Conservation (phyloP, 306 rosid genomes). For the Vachellia pachyceras region DNA sequence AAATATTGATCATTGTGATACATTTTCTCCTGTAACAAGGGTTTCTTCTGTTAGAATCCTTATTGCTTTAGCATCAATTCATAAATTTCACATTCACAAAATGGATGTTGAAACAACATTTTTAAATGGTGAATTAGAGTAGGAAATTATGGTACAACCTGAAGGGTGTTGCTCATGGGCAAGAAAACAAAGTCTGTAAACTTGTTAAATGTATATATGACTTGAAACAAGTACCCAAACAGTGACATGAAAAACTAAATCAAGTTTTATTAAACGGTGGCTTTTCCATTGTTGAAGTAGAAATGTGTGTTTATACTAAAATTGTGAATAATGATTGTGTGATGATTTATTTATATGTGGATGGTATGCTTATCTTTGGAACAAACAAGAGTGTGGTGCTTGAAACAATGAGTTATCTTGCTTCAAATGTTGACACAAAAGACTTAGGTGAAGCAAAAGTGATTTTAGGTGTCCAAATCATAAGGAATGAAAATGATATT, state of each 20-base stretch:
- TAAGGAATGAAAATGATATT: no score
- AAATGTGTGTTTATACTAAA: not conserved
- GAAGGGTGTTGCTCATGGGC: not conserved
- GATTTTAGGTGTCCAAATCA: no score
- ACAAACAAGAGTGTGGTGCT: not conserved
- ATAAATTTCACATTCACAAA: no score
- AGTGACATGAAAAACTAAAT: no score
- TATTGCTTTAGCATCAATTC: not conserved
- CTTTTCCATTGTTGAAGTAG: not conserved
- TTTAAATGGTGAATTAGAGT: not conserved
- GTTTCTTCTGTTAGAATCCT: not conserved
- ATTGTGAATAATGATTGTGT: not conserved
- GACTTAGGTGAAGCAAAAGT: not conserved
- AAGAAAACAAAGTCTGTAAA: not conserved
- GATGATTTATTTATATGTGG: no score
- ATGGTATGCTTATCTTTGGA: not conserved
- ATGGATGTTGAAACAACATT: not conserved
- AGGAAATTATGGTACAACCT: not conserved
- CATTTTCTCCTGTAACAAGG: not conserved
- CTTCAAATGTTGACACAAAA: not conserved
- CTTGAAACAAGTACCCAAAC: not conserved
- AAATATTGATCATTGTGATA: not conserved
- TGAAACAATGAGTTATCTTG: not conserved
- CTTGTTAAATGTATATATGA: no score
- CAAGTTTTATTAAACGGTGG: not conserved